Conservation (phyloP, 768 basidiomycete genomes). For the Amanita exitialis region DNA sequence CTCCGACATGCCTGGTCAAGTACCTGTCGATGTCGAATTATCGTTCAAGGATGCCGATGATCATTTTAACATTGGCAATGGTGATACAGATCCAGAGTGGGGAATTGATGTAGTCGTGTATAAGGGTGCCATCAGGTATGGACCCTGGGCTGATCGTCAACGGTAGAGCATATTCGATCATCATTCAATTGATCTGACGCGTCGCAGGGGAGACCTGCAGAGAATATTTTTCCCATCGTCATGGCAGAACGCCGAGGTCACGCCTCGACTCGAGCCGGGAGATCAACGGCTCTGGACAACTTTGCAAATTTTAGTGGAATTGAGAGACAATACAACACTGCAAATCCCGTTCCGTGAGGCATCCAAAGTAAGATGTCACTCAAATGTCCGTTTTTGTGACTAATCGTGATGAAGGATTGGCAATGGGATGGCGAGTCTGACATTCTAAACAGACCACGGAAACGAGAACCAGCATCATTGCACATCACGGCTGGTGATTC, state of each 20-base stretch:
- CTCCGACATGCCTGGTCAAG: slow-evolving; percentile 72
- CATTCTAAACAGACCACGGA: slow-evolving; percentile 37
- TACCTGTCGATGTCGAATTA: slow-evolving; percentile 33
- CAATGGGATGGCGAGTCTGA: slow-evolving; percentile 67
- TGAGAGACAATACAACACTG: slow-evolving; percentile 67
- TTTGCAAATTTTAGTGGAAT: slow-evolving; percentile 72
- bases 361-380: slow-evolving; percentile 53
- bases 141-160: slow-evolving; percentile 96
- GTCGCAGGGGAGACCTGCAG: slow-evolving; percentile 61
- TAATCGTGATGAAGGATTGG: slow-evolving; percentile 59
- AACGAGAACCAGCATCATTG: slow-evolving; percentile 61
- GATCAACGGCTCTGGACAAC: slow-evolving; percentile 79
- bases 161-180: slow-evolving; percentile 31
- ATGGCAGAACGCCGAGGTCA: slow-evolving; percentile 53
- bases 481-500: slow-evolving; percentile 68
- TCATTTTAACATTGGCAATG: slow-evolving; percentile 71
- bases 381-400: background rate
- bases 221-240: slow-evolving; percentile 74
- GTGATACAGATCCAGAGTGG: slow-evolving; percentile 87
- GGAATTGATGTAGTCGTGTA: slow-evolving; percentile 79
- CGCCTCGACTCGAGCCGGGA: slow-evolving; percentile 54
- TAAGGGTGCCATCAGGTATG: slow-evolving; percentile 72
- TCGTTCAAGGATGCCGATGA: slow-evolving; percentile 19
- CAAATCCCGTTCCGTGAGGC: slow-evolving; percentile 87
- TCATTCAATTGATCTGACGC: background rate